phyloP scores from a whole-genome alignment of 768 basidiomycete species.

The Candolleomyces efflorescens region DNA sequence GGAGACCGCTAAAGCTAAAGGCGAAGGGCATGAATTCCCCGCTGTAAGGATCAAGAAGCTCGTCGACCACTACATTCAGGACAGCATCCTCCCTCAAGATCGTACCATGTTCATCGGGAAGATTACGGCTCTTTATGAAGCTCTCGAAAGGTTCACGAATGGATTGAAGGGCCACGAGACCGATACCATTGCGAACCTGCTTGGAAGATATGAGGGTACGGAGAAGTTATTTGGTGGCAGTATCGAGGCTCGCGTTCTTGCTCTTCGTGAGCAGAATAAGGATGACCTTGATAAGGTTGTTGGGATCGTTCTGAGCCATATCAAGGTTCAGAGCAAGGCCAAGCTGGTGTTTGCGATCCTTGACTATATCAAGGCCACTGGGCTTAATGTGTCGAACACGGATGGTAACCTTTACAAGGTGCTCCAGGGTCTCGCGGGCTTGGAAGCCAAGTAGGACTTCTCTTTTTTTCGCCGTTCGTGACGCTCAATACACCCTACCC shows the following conservation, averaged over 20 bases:
- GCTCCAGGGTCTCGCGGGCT: constrained; percentile 73
- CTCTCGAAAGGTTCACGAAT: constrained; percentile 72
- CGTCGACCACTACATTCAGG: constrained; percentile 80
- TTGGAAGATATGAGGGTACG: constrained; percentile 77
- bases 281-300: constrained; percentile 88
- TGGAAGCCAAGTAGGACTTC: constrained; percentile 77
- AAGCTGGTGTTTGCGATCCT: constrained; percentile 83
- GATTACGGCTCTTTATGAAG: constrained; percentile 64
- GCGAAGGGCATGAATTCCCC: constrained; percentile 83
- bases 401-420: constrained; percentile 75
- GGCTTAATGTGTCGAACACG: constrained; percentile 67
- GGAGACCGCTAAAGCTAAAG: constrained; percentile 70
- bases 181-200: constrained; percentile 66
- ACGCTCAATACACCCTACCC: background rate
- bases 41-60: constrained; percentile 80
- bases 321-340: constrained; percentile 90
- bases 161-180: constrained; percentile 89
- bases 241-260: constrained; percentile 88
- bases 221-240: constrained; percentile 93
- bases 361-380: constrained; percentile 84
- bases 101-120: constrained; percentile 73
- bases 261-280: constrained; percentile 89
- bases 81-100: constrained; percentile 77
- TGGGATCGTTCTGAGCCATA: constrained; percentile 86
- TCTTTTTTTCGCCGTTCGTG: background rate